These are phyloP conservation scores for Lasiodiplodia sp. DNA, from an alignment of 2,329 filamentous ascomycete genomes.

Conservation along the genomic window DNA sequence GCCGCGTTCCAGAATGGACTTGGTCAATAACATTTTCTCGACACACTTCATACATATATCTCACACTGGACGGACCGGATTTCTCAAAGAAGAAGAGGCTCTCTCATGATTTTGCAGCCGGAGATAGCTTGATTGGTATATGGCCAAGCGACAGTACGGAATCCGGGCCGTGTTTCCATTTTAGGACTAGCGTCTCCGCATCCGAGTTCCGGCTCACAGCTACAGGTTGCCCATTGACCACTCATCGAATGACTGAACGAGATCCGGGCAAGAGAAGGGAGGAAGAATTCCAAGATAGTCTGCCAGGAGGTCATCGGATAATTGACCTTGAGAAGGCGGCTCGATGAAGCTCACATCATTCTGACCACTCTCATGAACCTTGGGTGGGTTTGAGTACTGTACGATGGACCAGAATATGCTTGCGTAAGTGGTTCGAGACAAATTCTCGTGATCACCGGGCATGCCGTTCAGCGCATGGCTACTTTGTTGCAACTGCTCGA, in stretches of 20 bases:
- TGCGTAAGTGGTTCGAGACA: neutral
- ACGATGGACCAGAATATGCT: neutral
- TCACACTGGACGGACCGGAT: neutral
- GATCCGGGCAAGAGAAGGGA: neutral
- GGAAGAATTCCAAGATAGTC: neutral
- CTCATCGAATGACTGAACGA: conserved; percentile 1
- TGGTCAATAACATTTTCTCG: neutral
- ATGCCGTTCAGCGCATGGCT: neutral
- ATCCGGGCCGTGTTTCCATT: neutral
- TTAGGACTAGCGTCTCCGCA: neutral
- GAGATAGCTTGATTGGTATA: neutral
- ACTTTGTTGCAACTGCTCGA: neutral
- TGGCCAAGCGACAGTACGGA: neutral
- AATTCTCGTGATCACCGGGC: neutral
- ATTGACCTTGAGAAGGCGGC: neutral
- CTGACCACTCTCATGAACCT: neutral
- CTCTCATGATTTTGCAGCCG: neutral
- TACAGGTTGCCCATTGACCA: conserved; percentile 3
- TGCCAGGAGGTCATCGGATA: neutral
- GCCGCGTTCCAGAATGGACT: neutral
- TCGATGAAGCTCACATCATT: neutral
- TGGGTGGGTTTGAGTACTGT: neutral
- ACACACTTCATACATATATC: neutral
- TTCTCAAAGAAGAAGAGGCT: neutral
- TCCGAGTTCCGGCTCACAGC: neutral